Conservation (phyloP, 306 rosid species). For the Gastrolobium villosum region DNA sequence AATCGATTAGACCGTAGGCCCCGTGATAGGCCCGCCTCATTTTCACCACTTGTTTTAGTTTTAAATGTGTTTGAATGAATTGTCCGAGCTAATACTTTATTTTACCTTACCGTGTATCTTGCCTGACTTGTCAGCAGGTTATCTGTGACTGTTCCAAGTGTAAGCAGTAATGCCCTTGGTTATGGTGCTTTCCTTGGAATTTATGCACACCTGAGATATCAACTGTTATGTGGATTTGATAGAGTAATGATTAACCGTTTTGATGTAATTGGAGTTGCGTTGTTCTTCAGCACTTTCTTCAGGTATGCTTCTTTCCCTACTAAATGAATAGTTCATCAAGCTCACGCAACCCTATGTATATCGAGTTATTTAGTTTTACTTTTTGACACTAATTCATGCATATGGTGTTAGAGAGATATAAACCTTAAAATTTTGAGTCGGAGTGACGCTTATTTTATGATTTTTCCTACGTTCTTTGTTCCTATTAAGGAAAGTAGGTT, state of each 20-base stretch:
- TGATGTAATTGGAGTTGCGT: constrained; percentile 94
- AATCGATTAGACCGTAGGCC: too few relatives aligned
- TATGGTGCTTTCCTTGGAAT: constrained; percentile 98
- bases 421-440: too few relatives aligned
- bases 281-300: constrained; percentile 84
- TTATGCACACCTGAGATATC: constrained; percentile 94
- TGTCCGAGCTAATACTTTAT: constrained; percentile 34
- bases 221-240: constrained; percentile 91
- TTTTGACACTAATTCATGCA: constrained; percentile 26
- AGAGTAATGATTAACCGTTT: constrained; percentile 83
- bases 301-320: constrained; percentile 61
- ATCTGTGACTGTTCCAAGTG: constrained; percentile 89
- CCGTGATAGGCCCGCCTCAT: too few relatives aligned
- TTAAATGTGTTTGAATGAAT: constrained; percentile 35
- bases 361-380: background rate
- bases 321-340: background rate
- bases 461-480: too few relatives aligned
- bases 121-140: constrained; percentile 63
- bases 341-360: background rate
- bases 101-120: background rate
- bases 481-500: too few relatives aligned
- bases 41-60: background rate
- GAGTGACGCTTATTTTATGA: too few relatives aligned
- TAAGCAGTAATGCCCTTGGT: constrained; percentile 87
- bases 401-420: too few relatives aligned